Evolutionary conservation across 495 filamentous ascomycete genomes (phyloP), one percentile per base, ranked within the genome.

Genomic region (Cudoniella acicularis): DNA sequence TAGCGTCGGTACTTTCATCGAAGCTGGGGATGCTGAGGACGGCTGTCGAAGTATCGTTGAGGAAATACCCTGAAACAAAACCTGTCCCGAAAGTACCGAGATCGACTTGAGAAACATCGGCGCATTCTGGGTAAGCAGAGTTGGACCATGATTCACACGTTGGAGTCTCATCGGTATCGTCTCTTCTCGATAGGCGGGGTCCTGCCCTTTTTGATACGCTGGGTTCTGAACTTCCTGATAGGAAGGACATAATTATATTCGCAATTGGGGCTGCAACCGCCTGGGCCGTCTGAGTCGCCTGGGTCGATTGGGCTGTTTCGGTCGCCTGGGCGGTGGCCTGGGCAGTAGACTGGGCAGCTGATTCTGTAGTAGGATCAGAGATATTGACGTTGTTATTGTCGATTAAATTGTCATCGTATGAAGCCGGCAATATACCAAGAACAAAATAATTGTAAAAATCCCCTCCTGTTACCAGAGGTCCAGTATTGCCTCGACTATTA

Each of bases 401-500:
- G 25, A 52, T 2, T 36, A 36, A 36, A 13, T 36, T 13, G 4
- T 54, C 49, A 45, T 63, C 60, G 42, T 55, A 70, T 8, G 67
- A 66, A 3, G 61, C 65, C 3, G 72, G 72, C 47, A 60, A 58
- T 48, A 69, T 63, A 1, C 74, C 75, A 2, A 79, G 65, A 23
- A 79, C 75, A 60, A 79, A 79, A 61, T 69, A 77, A 56, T 78
- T 73, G 64, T 76, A 80, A 48, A 77, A 74, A 56, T 81, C 79
- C n/a, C 75, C 75, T 10, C 73, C 77, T 18, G 74, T 81, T 25
- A 69, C 68, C n/a, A 83, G 62, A 10, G 73, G 69, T 0, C 76
- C 75, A 1, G 73, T 77, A 24, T 57, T 48, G 3, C 64, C 62
- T 16, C 65, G 66, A 49, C 65, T 54, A 54, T 64, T 70, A 57